These are phyloP conservation scores for Exophiala sp. DNA, from an alignment of 2,329 filamentous ascomycete genomes.

Conservation along the genomic window DNA sequence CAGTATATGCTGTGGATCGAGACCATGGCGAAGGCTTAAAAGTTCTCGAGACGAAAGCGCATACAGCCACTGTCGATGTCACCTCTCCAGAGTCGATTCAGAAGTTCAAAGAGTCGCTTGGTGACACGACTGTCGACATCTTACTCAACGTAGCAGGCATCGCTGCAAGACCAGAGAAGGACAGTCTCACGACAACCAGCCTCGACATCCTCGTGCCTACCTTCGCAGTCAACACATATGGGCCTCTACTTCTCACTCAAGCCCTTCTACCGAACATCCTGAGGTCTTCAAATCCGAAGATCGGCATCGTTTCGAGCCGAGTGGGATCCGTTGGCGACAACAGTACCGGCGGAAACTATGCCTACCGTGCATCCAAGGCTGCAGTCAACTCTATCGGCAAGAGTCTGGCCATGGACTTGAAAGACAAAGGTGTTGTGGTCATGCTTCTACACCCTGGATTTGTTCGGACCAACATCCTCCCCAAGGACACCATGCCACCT, in stretches of 20 bases:
- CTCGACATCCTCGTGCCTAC: conserved; percentile 30
- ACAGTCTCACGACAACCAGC: conserved; percentile 33
- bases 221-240: conserved; percentile 46
- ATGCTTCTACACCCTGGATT: conserved; percentile 44
- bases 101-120: conserved; percentile 20
- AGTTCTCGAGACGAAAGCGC: conserved; percentile 11
- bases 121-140: conserved; percentile 21
- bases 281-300: conserved; percentile 30
- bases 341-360: conserved; percentile 40
- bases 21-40: conserved; percentile 19
- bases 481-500: conserved; percentile 20
- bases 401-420: conserved; percentile 42
- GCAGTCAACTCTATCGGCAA: conserved; percentile 46
- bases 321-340: conserved; percentile 46
- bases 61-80: conserved; percentile 20
- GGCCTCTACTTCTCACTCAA: conserved; percentile 44
- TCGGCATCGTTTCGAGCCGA: conserved; percentile 43
- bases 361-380: conserved; percentile 45
- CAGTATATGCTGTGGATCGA: conserved; percentile 26
- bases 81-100: conserved; percentile 22
- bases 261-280: conserved; percentile 43
- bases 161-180: conserved; percentile 33
- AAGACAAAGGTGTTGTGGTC: conserved; percentile 40
- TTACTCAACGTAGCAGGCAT: conserved; percentile 32
- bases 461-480: conserved; percentile 38